A percentile compares a stretch with the other conserved stretches of the same genome.
Conservation (phyloP, 2,329 filamentous ascomycete species). For the Colletotrichum euphorbiae region DNA sequence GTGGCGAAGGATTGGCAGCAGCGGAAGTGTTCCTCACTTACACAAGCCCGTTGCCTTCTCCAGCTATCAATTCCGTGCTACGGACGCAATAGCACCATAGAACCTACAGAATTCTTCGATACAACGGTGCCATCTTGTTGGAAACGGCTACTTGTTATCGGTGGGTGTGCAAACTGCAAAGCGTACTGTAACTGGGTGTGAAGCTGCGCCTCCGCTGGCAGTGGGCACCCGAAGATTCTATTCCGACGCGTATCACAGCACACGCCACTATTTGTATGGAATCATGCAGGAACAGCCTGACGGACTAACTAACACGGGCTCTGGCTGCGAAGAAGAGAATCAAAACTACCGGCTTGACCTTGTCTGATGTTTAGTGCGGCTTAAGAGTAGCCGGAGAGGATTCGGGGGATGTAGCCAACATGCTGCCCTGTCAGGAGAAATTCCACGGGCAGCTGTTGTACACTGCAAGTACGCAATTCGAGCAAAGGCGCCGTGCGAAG, state of each 20-base stretch:
- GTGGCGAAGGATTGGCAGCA: slow-evolving; percentile 16
- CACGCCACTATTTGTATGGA: slow-evolving; percentile 11
- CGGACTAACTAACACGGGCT: neutral
- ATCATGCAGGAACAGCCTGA: slow-evolving; percentile 9
- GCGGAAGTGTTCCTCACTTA: slow-evolving; percentile 12
- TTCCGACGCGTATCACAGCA: slow-evolving; percentile 25
- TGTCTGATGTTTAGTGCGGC: neutral
- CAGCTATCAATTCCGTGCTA: neutral
- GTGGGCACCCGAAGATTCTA: slow-evolving; percentile 19
- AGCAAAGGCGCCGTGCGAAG: neutral
- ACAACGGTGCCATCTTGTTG: neutral
- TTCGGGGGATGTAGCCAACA: neutral
- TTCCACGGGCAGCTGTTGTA: neutral
- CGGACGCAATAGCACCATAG: neutral
- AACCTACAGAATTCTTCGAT: slow-evolving; percentile 4
- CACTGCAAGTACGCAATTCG: slow-evolving; percentile 3
- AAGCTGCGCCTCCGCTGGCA: slow-evolving; percentile 4
- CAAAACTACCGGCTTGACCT: too few species aligned
- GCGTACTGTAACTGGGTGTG: neutral
- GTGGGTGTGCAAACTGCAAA: neutral
- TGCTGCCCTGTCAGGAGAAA: slow-evolving; percentile 1
- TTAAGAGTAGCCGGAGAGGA: neutral
- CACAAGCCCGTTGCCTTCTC: neutral
- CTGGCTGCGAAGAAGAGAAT: slow-evolving; percentile 3
- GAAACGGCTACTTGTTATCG: neutral